Evolutionary conservation across 1,139 yeast species (phyloP).

Genomic region (Lodderomyces beijingensis): DNA sequence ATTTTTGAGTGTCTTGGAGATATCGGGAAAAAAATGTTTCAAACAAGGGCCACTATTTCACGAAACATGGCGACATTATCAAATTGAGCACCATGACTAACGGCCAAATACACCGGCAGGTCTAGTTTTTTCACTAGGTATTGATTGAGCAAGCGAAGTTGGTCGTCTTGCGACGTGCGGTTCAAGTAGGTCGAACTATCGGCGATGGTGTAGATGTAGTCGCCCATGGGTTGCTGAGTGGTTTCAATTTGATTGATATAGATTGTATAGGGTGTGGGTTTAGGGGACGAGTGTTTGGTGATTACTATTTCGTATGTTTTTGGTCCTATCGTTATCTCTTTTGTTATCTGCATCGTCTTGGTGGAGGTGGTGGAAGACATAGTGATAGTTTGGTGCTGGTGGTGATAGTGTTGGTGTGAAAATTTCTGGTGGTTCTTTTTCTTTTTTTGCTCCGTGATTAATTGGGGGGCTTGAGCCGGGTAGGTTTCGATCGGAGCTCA

Average conservation of each 20-base stretch:
- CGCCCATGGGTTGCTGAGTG: slow-evolving; percentile 12
- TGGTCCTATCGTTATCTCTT: slow-evolving; percentile 5
- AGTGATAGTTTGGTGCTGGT: no score
- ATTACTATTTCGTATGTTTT: slow-evolving; percentile 9
- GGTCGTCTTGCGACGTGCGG: slow-evolving; percentile 7
- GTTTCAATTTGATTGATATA: slow-evolving; percentile 13
- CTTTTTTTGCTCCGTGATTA: no score
- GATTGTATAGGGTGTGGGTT: slow-evolving; percentile 14
- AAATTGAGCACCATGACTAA: slow-evolving; percentile 8
- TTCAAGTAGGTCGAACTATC: slow-evolving; percentile 14
- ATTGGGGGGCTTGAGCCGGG: no score
- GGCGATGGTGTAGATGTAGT: slow-evolving; percentile 18
- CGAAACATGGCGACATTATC: slow-evolving; percentile 6
- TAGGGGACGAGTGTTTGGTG: slow-evolving; percentile 4
- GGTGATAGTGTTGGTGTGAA: no score
- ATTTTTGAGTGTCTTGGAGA: no score
- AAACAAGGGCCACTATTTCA: slow-evolving; percentile 4
- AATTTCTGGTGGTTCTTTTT: no score
- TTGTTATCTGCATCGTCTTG: slow-evolving; percentile 4
- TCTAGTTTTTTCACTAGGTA: slow-evolving; percentile 14
- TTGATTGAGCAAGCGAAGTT: slow-evolving; percentile 11
- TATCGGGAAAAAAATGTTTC: no score
- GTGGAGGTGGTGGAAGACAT: no score
- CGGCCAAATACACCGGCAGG: slow-evolving; percentile 15
- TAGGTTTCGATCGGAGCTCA: no score